These are phyloP conservation scores for Taiwanofungus camphoratus DNA, from an alignment of 1,284 basidiomycete genomes.

Conservation along the genomic window DNA sequence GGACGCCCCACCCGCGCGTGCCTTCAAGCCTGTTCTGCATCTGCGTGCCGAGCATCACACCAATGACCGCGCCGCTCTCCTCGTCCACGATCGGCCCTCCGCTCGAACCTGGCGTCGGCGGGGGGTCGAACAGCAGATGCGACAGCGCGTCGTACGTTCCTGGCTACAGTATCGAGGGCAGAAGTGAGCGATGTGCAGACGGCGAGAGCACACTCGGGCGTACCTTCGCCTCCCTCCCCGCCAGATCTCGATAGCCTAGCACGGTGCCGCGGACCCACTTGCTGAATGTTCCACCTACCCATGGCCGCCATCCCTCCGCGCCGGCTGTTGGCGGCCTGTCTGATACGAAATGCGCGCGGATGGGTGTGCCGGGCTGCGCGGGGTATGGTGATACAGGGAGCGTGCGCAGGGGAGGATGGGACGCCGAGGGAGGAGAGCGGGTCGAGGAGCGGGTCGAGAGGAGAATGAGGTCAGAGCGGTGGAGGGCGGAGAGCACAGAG, in stretches of 20 bases:
- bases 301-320: slow-evolving; percentile 42
- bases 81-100: slow-evolving; percentile 68
- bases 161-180: slow-evolving; percentile 34
- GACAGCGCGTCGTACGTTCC: slow-evolving; percentile 68
- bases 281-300: slow-evolving; percentile 47
- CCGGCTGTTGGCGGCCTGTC: slow-evolving; percentile 30
- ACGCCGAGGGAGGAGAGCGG: slow-evolving; percentile 15
- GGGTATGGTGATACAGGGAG: slow-evolving; percentile 71
- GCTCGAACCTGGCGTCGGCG: slow-evolving; percentile 64
- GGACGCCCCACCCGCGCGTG: slow-evolving; percentile 61
- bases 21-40: slow-evolving; percentile 56
- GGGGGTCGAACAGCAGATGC: slow-evolving; percentile 49
- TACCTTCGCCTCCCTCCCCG: slow-evolving; percentile 52
- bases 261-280: slow-evolving; percentile 51
- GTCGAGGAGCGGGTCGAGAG: slow-evolving; percentile 29
- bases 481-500: slow-evolving; percentile 50
- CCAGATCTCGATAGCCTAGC: slow-evolving; percentile 53
- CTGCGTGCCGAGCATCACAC: slow-evolving; percentile 59
- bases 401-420: slow-evolving; percentile 29
- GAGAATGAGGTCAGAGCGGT: slow-evolving; percentile 54
- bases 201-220: slow-evolving; percentile 20
- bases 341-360: slow-evolving; percentile 54
- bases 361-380: slow-evolving; percentile 39
- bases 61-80: slow-evolving; percentile 61
- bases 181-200: background rate